phyloP scores from a whole-genome alignment of 2,329 filamentous ascomycete species.

The Drechmeria coniospora region DNA sequence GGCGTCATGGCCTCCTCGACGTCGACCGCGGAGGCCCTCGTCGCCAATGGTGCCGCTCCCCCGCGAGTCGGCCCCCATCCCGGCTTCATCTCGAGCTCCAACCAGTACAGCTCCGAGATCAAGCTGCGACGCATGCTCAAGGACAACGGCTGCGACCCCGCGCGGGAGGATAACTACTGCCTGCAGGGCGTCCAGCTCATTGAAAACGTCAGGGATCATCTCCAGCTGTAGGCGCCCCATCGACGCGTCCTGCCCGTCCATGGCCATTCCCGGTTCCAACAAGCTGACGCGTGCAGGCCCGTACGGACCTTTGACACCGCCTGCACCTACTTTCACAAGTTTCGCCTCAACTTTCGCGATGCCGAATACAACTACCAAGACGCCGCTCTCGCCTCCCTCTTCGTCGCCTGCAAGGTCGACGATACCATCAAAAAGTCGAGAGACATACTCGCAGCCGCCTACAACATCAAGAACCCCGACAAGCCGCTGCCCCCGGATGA shows the following conservation, averaged over 20 bases:
- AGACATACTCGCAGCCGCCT: constrained; percentile 80
- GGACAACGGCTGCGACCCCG: constrained; percentile 54
- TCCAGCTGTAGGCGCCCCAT: constrained; percentile 47
- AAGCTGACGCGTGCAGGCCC: constrained; percentile 36
- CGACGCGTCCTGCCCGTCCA: not conserved
- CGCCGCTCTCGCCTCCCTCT: constrained; percentile 73
- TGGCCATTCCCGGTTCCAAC: constrained; percentile 4
- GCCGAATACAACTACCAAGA: constrained; percentile 76
- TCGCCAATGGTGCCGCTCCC: constrained; percentile 2
- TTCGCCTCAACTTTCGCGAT: constrained; percentile 72
- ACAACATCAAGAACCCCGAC: constrained; percentile 61
- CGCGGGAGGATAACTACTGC: constrained; percentile 65
- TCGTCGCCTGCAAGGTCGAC: constrained; percentile 93
- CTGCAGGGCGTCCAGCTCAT: constrained; percentile 82
- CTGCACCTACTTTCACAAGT: constrained; percentile 85
- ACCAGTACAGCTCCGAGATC: constrained; percentile 71
- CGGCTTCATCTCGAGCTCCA: constrained; percentile 32
- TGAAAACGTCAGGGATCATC: constrained; percentile 61
- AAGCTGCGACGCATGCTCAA: constrained; percentile 59
- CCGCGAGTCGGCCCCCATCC: constrained; percentile 24
- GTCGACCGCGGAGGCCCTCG: constrained; percentile 4
- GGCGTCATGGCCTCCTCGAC: not conserved
- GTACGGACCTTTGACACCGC: constrained; percentile 87
- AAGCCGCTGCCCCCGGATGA: constrained; percentile 67
- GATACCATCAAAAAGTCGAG: constrained; percentile 94